Evolutionary conservation across 441 rosid species (phyloP), one percentile per base, ranked within the genome.

Genomic region (Croton setiger): DNA sequence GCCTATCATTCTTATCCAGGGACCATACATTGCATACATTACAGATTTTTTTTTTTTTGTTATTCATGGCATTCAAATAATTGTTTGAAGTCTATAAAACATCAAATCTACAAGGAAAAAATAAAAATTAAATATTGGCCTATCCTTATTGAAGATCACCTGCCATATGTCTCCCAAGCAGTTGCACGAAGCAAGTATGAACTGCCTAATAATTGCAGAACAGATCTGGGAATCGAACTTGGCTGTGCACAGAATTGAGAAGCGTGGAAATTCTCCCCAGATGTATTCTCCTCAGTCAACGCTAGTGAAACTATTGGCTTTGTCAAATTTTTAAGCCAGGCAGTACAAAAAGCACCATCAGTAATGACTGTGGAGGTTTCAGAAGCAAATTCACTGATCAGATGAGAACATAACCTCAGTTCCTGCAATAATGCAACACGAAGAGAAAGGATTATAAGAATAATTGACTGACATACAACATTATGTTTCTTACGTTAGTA

Each of bases 121-220:
- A 7, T 15, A 58, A 55, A 18, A 60, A 3, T 35, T 47, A 64
- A 35, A 61, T 37, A 55, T 52, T 1, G 14, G 21, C 55, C 36
- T 9, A 66, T 66, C 51, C 37, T 57, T 64, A 35, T 23, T 36
- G 60, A 80, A 69, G 35, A 62, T 80, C 74, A 92, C 99, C 99
- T 92, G 82, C 98, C 99, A 85, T 89, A 92, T 72, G 85, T 81
- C 84, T 95, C 99, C 98, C 98, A 95, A 76, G 95, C 86, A 67
- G 96, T 85, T 74, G 98, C 88, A 71, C 96, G 96, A 66, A 90
- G 84, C 66, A 95, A 77, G 79, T 95, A 90, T 5, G 98, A 95
- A 80, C 97, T 85, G 75, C 98, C 98, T 71, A 92, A 71, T 75
- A 86, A 76, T 73, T 88, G 96, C 79, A 87, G 68, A 72, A 92